These are phyloP conservation scores for Acacia crassicarpa DNA, from an alignment of 306 rosid genomes.

Conservation along the genomic window DNA sequence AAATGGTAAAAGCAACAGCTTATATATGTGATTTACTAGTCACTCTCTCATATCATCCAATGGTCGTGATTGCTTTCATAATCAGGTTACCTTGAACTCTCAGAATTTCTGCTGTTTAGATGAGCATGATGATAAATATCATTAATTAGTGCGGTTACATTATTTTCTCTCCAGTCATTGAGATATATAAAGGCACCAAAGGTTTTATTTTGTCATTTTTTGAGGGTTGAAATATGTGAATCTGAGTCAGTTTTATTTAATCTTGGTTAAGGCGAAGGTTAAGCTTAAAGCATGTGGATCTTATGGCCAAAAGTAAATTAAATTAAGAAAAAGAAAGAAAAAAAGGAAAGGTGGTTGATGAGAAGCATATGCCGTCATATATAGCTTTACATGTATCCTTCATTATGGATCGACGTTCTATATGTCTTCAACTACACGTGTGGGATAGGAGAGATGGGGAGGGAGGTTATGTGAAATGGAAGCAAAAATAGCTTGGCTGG, in stretches of 20 bases:
- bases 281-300: slow-evolving; percentile 32
- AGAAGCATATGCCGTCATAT: slow-evolving; percentile 18
- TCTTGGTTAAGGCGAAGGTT: background rate
- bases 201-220: slow-evolving; percentile 43
- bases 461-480: slow-evolving; percentile 78
- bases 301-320: slow-evolving; percentile 23
- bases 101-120: background rate
- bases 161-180: background rate
- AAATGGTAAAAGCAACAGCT: slow-evolving; percentile 21
- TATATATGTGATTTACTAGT: background rate
- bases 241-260: slow-evolving; percentile 30
- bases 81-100: background rate
- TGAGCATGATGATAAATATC: background rate
- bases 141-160: background rate
- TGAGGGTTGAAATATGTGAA: background rate
- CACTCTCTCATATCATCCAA: background rate
- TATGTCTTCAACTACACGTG: slow-evolving; percentile 62
- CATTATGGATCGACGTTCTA: slow-evolving; percentile 17
- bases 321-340: too few relatives aligned
- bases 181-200: slow-evolving; percentile 12
- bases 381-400: slow-evolving; percentile 1
- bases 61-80: slow-evolving; percentile 11
- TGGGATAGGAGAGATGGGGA: slow-evolving; percentile 31
- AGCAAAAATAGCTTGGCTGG: slow-evolving; percentile 77
- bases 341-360: background rate